These are phyloP conservation scores for Aspergillus leporis DNA, from an alignment of 495 filamentous ascomycete genomes.

Conservation along the genomic window DNA sequence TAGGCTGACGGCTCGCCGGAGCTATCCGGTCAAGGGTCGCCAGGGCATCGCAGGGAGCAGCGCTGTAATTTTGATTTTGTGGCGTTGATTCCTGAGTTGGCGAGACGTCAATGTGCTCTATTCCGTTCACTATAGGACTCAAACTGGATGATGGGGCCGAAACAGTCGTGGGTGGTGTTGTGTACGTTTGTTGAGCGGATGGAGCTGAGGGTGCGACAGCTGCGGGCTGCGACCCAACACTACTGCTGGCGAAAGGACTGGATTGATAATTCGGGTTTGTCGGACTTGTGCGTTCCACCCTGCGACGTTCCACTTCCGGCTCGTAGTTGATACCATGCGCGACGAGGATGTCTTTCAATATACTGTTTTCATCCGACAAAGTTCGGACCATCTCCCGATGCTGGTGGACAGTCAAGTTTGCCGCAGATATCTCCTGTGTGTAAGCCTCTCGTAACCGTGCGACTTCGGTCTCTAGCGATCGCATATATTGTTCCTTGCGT, in stretches of 20 bases:
- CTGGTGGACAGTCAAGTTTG: slow-evolving; percentile 39
- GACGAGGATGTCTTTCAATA: slow-evolving; percentile 71
- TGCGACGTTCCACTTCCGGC: slow-evolving; percentile 40
- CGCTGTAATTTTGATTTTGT: slow-evolving; percentile 34
- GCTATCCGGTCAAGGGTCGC: slow-evolving; percentile 34
- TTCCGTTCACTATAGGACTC: slow-evolving; percentile 34
- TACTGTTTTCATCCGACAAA: slow-evolving; percentile 63
- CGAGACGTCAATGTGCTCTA: slow-evolving; percentile 38
- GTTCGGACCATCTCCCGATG: slow-evolving; percentile 44
- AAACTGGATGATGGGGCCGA: slow-evolving; percentile 32
- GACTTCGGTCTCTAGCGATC: slow-evolving; percentile 87
- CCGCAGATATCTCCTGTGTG: slow-evolving; percentile 40
- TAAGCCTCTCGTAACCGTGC: slow-evolving; percentile 61
- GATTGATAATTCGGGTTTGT: slow-evolving; percentile 25
- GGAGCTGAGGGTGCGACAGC: slow-evolving; percentile 22
- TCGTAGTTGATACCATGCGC: slow-evolving; percentile 68
- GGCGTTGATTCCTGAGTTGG: slow-evolving; percentile 33
- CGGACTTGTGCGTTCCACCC: slow-evolving; percentile 31
- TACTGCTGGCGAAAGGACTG: slow-evolving; percentile 38
- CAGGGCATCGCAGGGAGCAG: slow-evolving; percentile 31
- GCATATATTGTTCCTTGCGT: slow-evolving; percentile 94
- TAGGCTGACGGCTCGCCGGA: slow-evolving; percentile 26
- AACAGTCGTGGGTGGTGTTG: slow-evolving; percentile 31
- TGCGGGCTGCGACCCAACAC: slow-evolving; percentile 35
- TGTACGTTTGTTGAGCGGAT: not conserved